Evolutionary conservation across 305 asterid species (phyloP), one percentile per base, ranked within the genome.

Genomic region (Fraxinus angustifolia): DNA sequence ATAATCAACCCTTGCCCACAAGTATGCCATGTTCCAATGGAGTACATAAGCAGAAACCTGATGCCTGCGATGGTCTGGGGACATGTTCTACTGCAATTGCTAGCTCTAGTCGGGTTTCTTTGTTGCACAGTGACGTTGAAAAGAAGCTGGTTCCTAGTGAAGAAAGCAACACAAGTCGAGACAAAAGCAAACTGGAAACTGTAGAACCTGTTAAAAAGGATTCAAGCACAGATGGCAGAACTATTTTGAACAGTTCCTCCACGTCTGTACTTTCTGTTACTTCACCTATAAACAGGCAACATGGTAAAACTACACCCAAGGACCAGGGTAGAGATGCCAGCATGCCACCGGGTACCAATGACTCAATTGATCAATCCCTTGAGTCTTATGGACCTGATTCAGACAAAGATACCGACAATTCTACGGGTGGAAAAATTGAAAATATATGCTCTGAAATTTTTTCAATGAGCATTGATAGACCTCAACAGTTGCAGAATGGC

Each of bases 391-490:
- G 82, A 65, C 67, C 82, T 83, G 82, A 79, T 84, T 68, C 83
- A 50, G 86, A 79, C 48, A 85, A 80, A 81, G 86, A 77, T 81
- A 19, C 85, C 80, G 71, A 58, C 83, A 90, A 85, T 62, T 75
- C 76, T 60, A 36, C 77, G 4, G 87, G 83, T 78, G 84, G 86
- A 36, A 85, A 79, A 53, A 21, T 84, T 79, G 88, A 83, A 67
- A 86, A 75, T 82, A 58, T 86, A 56, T 82, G 89, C 86, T 82
- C 97, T 84, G 87, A 82, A 79, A 71, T 88, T 76, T 81, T 82
- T 60, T 86, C 95, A 78, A 80, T 83, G 88, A 77, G 86, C 83
- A 83, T 89, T 83, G 91, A 87, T 86, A 88, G 84, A 70, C 85
- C 81, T 74, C 89, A 83, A 78, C 80, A 31, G 42, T 68, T 82